Conservation (phyloP, 345 rosid species). For the Erysimum cheiranthoides region DNA sequence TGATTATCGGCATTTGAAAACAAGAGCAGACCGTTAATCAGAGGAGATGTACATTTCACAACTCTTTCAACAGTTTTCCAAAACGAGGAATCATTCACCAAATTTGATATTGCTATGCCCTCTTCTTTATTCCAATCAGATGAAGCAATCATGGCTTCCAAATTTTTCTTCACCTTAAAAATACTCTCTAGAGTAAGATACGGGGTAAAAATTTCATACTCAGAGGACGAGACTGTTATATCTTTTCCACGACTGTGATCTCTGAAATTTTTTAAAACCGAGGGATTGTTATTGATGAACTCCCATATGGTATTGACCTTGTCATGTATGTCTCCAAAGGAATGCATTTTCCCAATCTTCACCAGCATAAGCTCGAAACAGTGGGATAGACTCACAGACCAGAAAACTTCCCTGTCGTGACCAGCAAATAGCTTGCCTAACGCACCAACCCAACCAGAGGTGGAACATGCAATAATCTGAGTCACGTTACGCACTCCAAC, state of each 20-base stretch:
- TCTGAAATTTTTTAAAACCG: conserved; percentile 45
- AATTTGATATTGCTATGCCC: conserved; percentile 44
- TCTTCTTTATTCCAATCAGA: conserved; percentile 50
- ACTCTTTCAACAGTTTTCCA: conserved; percentile 57
- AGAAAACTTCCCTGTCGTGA: conserved; percentile 49
- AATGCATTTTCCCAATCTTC: conserved; percentile 44
- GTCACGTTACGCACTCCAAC: conserved; percentile 59
- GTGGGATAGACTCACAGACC: conserved; percentile 63
- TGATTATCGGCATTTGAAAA: conserved; percentile 48
- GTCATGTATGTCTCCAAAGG: conserved; percentile 24
- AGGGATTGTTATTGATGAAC: conserved; percentile 46
- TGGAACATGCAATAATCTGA: conserved; percentile 60
- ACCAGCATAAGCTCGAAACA: conserved; percentile 67
- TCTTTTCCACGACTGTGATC: conserved; percentile 39
- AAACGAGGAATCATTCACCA: conserved; percentile 54
- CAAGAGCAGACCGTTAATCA: conserved; percentile 49
- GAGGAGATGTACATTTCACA: conserved; percentile 55
- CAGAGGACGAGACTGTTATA: conserved; percentile 48
- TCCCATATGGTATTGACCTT: conserved; percentile 47
- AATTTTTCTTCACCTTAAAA: conserved; percentile 44
- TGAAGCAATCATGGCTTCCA: conserved; percentile 55
- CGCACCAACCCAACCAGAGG: conserved; percentile 59
- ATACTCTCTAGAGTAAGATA: conserved; percentile 58
- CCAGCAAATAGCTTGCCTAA: conserved; percentile 51
- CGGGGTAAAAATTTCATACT: conserved; percentile 47